phyloP scores from a whole-genome alignment of 1,284 basidiomycete genomes.

The Cutaneotrichosporon mucoides region DNA sequence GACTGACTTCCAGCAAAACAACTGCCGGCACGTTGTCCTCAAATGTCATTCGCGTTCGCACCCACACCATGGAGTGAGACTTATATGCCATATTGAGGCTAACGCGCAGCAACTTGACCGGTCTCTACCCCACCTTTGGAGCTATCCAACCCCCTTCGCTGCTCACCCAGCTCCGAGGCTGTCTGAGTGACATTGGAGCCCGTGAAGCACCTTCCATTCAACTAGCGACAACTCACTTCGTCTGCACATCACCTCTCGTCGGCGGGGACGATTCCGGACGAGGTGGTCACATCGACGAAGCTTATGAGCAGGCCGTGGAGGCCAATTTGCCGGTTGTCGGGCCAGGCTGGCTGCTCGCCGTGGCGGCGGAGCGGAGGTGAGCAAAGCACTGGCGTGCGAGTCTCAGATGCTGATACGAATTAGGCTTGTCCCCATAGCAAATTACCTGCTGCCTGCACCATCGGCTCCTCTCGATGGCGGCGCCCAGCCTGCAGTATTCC shows the following conservation, averaged over 20 bases:
- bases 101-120: slow-evolving; percentile 68
- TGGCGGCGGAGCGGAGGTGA: slow-evolving; percentile 72
- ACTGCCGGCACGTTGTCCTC: slow-evolving; percentile 84
- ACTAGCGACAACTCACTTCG: slow-evolving; percentile 94
- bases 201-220: slow-evolving; percentile 88
- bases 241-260: slow-evolving; percentile 76
- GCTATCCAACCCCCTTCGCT: slow-evolving; percentile 71
- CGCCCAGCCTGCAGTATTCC: slow-evolving; percentile 55
- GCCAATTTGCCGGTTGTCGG: slow-evolving; percentile 85
- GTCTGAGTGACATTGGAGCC: slow-evolving; percentile 74
- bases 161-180: slow-evolving; percentile 70
- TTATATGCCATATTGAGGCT: background rate
- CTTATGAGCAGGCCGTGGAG: slow-evolving; percentile 85
- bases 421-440: slow-evolving; percentile 80
- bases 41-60: slow-evolving; percentile 71
- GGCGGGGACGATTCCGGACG: slow-evolving; percentile 55
- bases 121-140: slow-evolving; percentile 87
- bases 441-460: slow-evolving; percentile 70
- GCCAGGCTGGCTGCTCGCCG: slow-evolving; percentile 84
- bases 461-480: slow-evolving; percentile 51
- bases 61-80: slow-evolving; percentile 71
- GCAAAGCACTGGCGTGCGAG: slow-evolving; percentile 29
- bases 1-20: slow-evolving; percentile 54
- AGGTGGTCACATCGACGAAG: slow-evolving; percentile 55
- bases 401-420: background rate